phyloP scores from a whole-genome alignment of 495 filamentous ascomycete species.

The Penicillium nucicola region DNA sequence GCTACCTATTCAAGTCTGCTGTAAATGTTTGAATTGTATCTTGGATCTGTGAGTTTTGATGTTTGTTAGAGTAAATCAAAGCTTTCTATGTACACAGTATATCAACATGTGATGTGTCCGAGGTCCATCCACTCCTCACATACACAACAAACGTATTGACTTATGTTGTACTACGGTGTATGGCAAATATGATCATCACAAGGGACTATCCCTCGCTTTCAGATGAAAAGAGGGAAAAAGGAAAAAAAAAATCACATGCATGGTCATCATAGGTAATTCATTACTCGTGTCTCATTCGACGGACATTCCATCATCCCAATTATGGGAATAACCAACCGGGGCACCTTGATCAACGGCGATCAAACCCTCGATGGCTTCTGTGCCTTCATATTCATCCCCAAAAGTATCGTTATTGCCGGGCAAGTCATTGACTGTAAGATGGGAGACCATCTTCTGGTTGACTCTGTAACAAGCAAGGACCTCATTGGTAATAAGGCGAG shows the following conservation, averaged over 20 bases:
- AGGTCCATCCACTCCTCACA: not conserved
- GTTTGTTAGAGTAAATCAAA: not conserved
- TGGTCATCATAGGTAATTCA: not conserved
- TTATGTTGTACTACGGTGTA: not conserved
- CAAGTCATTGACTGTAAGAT: constrained; percentile 18
- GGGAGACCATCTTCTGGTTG: constrained; percentile 31
- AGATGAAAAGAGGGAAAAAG: not conserved
- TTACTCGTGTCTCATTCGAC: not conserved
- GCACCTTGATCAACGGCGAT: constrained; percentile 2
- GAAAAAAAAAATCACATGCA: not conserved
- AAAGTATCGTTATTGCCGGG: constrained; percentile 13
- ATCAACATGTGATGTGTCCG: not conserved
- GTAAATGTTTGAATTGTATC: too few relatives aligned
- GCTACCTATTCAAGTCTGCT: too few relatives aligned
- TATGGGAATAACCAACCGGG: constrained; percentile 16
- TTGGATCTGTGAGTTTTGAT: too few relatives aligned
- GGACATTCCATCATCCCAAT: not conserved
- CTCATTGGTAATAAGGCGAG: constrained; percentile 26
- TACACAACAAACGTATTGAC: not conserved
- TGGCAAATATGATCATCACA: not conserved
- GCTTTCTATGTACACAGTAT: too few relatives aligned
- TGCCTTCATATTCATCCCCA: constrained; percentile 31
- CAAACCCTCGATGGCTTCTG: constrained; percentile 34
- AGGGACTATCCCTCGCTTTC: not conserved
- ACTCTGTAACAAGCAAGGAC: constrained; percentile 30